These are phyloP conservation scores for Phytophthora uliginosa DNA, from an alignment of 352 stramenopile species.

Conservation along the genomic window DNA sequence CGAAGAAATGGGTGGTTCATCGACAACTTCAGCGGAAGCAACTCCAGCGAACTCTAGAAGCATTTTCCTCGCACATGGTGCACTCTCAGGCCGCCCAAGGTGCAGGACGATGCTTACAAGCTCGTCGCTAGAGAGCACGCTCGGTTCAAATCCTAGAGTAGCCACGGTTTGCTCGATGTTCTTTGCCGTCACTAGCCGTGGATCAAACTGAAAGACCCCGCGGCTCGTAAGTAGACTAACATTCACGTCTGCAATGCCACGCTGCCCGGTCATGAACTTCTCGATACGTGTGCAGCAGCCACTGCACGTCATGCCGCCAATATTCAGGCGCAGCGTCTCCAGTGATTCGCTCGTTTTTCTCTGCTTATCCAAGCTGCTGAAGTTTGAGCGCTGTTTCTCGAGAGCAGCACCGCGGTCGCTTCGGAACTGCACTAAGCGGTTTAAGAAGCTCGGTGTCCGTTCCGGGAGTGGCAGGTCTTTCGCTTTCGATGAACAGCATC, in stretches of 20 bases:
- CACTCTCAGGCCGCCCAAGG: conserved; percentile 39
- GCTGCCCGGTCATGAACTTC: conserved; percentile 62
- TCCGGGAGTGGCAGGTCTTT: conserved; percentile 10
- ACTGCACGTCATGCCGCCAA: conserved; percentile 90
- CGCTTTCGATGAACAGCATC: conserved; percentile 32
- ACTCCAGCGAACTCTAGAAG: conserved; percentile 53
- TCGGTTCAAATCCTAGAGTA: conserved; percentile 80
- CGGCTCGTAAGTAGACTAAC: conserved; percentile 74
- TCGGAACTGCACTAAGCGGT: conserved; percentile 53
- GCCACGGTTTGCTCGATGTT: conserved; percentile 69
- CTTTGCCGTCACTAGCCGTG: conserved; percentile 56
- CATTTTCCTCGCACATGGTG: conserved; percentile 25
- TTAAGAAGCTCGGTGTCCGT: conserved; percentile 46
- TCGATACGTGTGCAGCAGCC: conserved; percentile 91
- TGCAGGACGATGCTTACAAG: conserved; percentile 68
- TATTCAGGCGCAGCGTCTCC: conserved; percentile 63
- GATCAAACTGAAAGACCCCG: conserved; percentile 62
- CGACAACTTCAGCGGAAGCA: conserved; percentile 26
- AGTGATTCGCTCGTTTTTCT: conserved; percentile 9
- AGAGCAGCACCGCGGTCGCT: conserved; percentile 40
- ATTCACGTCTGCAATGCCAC: conserved; percentile 68
- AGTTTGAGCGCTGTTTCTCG: conserved; percentile 31
- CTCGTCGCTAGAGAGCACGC: conserved; percentile 57
- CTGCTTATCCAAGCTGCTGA: conserved; percentile 18
- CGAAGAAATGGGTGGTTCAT: conserved; percentile 27